A percentile compares a stretch with the other conserved stretches of the same genome.
Conservation (phyloP, 345 rosid genomes). For the Clausena lansium region DNA sequence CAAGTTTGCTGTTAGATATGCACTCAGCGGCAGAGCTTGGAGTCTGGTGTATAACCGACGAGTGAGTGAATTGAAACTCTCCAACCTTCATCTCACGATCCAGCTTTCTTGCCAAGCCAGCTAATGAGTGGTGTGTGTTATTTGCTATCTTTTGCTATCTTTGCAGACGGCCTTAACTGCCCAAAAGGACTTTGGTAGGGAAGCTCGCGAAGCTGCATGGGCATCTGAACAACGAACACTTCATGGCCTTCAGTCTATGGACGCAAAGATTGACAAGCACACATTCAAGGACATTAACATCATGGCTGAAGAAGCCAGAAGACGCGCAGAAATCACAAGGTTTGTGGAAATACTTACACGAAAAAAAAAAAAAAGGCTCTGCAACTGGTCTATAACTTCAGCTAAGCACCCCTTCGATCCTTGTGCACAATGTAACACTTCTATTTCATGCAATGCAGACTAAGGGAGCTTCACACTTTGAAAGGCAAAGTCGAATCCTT, state of each 20-base stretch:
- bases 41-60: constrained; percentile 56
- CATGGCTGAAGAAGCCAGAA: constrained; percentile 66
- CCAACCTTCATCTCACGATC: background rate
- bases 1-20: constrained; percentile 71
- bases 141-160: background rate
- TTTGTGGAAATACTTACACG: constrained; percentile 9
- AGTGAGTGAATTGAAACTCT: constrained; percentile 32
- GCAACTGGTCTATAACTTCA: background rate
- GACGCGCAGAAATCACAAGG: constrained; percentile 69
- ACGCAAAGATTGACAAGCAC: constrained; percentile 42
- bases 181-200: constrained; percentile 60
- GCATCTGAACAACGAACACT: constrained; percentile 59
- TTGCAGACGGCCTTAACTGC: constrained; percentile 54
- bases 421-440: background rate
- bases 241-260: constrained; percentile 45
- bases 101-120: background rate
- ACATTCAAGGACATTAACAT: constrained; percentile 40
- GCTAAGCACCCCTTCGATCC: background rate
- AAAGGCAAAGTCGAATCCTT: constrained; percentile 67
- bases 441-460: constrained; percentile 24
- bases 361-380: background rate
- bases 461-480: constrained; percentile 61
- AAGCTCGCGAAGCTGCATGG: constrained; percentile 60
- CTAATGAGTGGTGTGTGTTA: background rate
- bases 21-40: constrained; percentile 79